A percentile compares a stretch with the other conserved stretches of the same genome.
These are phyloP conservation scores for Acidiella bohemica DNA, from an alignment of 495 filamentous ascomycete genomes.

Conservation along the genomic window DNA sequence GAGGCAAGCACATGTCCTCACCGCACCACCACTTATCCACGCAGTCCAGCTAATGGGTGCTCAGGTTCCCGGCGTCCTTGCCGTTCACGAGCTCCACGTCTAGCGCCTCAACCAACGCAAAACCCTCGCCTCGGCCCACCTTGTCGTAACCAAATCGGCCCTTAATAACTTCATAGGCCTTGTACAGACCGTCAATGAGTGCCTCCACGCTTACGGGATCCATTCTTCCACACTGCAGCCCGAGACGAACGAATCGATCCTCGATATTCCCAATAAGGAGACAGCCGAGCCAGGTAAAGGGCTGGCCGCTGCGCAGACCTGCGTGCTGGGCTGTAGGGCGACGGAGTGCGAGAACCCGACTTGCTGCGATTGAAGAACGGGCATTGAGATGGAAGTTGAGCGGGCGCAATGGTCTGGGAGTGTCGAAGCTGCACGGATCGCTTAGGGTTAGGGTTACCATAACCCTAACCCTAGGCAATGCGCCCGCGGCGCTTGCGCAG, in stretches of 20 bases:
- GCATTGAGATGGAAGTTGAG: too few relatives aligned
- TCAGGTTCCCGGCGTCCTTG: constrained; percentile 34
- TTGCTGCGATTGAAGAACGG: too few relatives aligned
- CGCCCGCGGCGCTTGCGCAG: too few relatives aligned
- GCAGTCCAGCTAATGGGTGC: neutral
- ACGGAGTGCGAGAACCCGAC: too few relatives aligned
- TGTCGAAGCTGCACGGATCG: too few relatives aligned
- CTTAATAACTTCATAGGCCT: constrained; percentile 30
- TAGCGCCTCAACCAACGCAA: constrained; percentile 41
- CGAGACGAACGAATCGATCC: constrained; percentile 22
- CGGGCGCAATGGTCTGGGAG: too few relatives aligned
- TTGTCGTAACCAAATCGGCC: constrained; percentile 33
- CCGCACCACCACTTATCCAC: too few relatives aligned
- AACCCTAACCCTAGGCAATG: too few relatives aligned
- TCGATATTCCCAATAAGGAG: neutral
- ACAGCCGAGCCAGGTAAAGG: too few relatives aligned
- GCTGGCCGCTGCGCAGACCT: too few relatives aligned
- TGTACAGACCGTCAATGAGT: constrained; percentile 34
- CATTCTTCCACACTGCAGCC: constrained; percentile 41
- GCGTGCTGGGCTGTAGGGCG: too few relatives aligned
- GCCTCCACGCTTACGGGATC: constrained; percentile 41
- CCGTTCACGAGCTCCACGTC: constrained; percentile 41
- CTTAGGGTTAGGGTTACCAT: too few relatives aligned
- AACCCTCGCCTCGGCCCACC: constrained; percentile 36
- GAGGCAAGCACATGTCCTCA: constrained; percentile 23